Conservation (phyloP, 495 filamentous ascomycete species). For the Xylaria bambusicola region DNA sequence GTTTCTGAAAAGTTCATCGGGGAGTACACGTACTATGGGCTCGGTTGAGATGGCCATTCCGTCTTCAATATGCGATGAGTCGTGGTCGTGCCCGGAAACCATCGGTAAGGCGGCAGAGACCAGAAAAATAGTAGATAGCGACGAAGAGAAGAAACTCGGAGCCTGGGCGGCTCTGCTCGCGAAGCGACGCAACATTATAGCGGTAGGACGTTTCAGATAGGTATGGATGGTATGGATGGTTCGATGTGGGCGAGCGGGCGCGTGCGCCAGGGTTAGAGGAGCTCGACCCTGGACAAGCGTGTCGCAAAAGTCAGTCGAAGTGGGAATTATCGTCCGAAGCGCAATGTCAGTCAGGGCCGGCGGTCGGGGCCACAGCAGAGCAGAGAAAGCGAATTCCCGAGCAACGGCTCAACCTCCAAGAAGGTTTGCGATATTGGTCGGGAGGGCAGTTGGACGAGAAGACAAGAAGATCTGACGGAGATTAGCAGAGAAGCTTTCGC, state of each 20-base stretch:
- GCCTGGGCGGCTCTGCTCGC: conserved; percentile 11
- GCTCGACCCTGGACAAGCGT: conserved; percentile 7
- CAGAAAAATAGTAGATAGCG: conserved; percentile 22
- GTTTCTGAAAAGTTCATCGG: not conserved
- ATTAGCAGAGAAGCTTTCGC: too few relatives aligned
- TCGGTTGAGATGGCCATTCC: conserved; percentile 76
- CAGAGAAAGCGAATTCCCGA: too few relatives aligned
- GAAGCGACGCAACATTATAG: not conserved
- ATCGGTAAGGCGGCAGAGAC: conserved; percentile 34
- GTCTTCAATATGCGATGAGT: conserved; percentile 72
- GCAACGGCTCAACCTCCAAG: too few relatives aligned
- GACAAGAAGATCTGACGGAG: too few relatives aligned
- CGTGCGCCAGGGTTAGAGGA: conserved; percentile 6
- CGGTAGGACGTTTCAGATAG: conserved; percentile 10
- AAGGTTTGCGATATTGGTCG: too few relatives aligned
- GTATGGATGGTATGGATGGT: conserved; percentile 9
- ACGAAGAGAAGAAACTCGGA: conserved; percentile 23
- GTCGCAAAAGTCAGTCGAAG: conserved; percentile 14
- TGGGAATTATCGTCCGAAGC: too few relatives aligned
- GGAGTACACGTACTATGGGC: conserved; percentile 68
- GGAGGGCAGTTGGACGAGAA: too few relatives aligned
- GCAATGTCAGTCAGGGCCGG: not conserved
- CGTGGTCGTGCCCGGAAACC: conserved; percentile 70
- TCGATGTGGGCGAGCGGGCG: not conserved
- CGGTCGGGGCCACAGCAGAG: not conserved